phyloP scores from a whole-genome alignment of 768 basidiomycete species.

The Leccinum ochraceum region DNA sequence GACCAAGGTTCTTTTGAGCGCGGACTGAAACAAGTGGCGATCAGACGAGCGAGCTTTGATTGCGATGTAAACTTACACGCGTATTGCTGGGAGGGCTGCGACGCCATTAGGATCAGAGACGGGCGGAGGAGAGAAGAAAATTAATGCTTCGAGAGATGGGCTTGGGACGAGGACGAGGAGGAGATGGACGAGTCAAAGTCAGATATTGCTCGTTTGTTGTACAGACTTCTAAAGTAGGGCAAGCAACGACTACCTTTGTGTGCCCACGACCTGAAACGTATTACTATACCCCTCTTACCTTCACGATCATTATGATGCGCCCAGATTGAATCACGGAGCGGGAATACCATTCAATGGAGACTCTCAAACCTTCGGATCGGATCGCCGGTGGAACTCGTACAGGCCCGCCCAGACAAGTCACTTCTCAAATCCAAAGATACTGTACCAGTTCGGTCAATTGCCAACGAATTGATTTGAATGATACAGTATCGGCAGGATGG shows the following conservation, averaged over 20 bases:
- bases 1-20: conserved; percentile 90
- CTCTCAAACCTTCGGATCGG: neutral
- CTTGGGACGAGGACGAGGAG: conserved; percentile 8
- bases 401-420: too few species aligned
- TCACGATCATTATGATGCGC: neutral
- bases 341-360: too few species aligned
- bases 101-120: conserved; percentile 51
- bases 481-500: too few species aligned
- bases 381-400: too few species aligned
- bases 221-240: conserved; percentile 25
- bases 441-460: too few species aligned
- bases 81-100: conserved; percentile 78
- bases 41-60: conserved; percentile 18
- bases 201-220: neutral
- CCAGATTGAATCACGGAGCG: neutral
- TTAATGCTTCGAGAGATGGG: conserved; percentile 67
- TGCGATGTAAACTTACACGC: conserved; percentile 60
- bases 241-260: conserved; percentile 3
- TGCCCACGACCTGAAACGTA: neutral
- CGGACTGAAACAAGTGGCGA: conserved; percentile 50
- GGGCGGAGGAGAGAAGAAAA: conserved; percentile 62
- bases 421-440: neutral
- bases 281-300: too few species aligned
- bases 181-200: conserved; percentile 28
- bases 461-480: too few species aligned